Conservation (phyloP, 2,329 filamentous ascomycete species). For the Colletotrichum paranaense region DNA sequence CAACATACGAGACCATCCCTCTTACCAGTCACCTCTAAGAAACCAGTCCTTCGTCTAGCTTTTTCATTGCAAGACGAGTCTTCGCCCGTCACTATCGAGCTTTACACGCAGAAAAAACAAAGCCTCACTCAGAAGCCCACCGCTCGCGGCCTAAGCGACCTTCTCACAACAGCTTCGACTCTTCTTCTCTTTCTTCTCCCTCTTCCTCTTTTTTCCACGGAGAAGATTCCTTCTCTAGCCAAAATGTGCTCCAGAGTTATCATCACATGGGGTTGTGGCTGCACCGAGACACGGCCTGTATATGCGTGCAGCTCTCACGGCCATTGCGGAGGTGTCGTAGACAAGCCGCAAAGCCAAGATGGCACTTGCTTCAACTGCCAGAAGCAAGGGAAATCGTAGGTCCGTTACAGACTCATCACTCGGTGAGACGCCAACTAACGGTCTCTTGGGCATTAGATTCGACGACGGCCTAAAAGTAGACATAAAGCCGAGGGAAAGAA, state of each 20-base stretch:
- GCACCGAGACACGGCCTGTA: slow-evolving; percentile 3
- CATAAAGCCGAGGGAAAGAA: not conserved
- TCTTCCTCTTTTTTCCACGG: not conserved
- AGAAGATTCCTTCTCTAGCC: not conserved
- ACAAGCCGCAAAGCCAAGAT: slow-evolving; percentile 4
- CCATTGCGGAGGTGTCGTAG: not conserved
- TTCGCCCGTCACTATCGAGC: not conserved
- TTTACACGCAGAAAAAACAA: not conserved
- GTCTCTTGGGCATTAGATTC: not conserved
- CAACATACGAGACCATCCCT: not conserved
- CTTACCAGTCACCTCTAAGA: not conserved
- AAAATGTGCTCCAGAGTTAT: slow-evolving; percentile 23
- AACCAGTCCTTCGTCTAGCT: no score
- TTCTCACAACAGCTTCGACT: not conserved
- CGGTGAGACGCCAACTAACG: not conserved
- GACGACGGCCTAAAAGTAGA: not conserved
- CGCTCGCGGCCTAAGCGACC: not conserved
- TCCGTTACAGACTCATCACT: slow-evolving; percentile 22
- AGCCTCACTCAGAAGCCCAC: not conserved
- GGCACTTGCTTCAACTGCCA: slow-evolving; percentile 24
- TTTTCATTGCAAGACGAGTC: not conserved
- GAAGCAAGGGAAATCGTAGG: slow-evolving; percentile 30
- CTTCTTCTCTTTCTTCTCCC: no score
- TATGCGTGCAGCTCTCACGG: not conserved
- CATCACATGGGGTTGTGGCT: slow-evolving; percentile 14